Base-by-base conservation (phyloP, 768 basidiomycete genomes). In the Scleroderma citrinum region DNA sequence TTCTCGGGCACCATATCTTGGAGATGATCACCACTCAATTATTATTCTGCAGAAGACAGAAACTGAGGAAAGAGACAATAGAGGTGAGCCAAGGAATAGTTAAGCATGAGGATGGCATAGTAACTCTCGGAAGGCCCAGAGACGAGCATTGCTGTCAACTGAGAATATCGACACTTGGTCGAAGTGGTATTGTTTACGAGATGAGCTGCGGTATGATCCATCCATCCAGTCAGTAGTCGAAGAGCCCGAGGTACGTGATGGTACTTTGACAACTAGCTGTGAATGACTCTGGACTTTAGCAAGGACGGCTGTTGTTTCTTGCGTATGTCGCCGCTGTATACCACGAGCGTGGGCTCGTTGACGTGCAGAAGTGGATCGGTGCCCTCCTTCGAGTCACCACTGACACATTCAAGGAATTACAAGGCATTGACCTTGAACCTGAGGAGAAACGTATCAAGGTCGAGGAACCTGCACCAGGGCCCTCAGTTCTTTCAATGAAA, bases 261-360 rank as follows among this genome's bases (percentile, higher is more conserved):
- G 12, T 39, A 41, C 49, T 39, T 30, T 43, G 20, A 42, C 12
- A 14, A n/a, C 8, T 5, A 24, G 13, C n/a, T 16, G 49, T 44
- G 49, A 56, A 55, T 54, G 30, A 57, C 47, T 46, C 45, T 53
- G 51, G 40, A 45, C 35, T 60, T 17, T 53, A 83, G 81, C 81
- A 85, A 69, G 73, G 74, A 6, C 71, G 71, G 30, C 60, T 71
- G 16, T 66, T 87, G 17, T 85, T 87, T 60, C 70, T 76, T 56
- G 79, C 84, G 36, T 87, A 86, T 67, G 73, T 83, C 30, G 85
- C 82, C 39, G 85, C 77, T 34, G 72, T 85, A 23, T 85, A 74
- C 58, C 58, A 67, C 52, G 76, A 81, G 50, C 72, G 69, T 55
- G 85, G 84, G 36, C 65, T 76, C 52, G 61, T 67, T 16, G 65